phyloP scores from a whole-genome alignment of 2,329 filamentous ascomycete species.

The Aspergillus clavatus region DNA sequence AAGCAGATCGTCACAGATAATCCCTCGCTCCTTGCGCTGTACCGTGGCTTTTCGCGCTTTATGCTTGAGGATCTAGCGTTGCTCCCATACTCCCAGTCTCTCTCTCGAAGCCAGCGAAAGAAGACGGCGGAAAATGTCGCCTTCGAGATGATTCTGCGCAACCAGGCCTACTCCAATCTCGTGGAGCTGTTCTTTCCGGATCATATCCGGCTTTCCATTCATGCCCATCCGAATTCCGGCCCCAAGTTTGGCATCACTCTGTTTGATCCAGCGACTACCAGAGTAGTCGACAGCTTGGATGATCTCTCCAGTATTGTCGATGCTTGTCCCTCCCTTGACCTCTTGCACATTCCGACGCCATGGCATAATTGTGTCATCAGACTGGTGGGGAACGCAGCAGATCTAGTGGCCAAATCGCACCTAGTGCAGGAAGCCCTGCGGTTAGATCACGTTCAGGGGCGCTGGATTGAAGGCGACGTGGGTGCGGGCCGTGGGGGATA shows the following conservation, averaged over 20 bases:
- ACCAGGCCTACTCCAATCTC: conserved; percentile 47
- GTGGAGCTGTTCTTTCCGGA: conserved; percentile 45
- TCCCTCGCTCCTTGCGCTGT: conserved; percentile 26
- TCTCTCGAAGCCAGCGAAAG: conserved; percentile 31
- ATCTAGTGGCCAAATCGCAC: background rate
- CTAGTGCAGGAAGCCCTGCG: background rate
- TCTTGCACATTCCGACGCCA: conserved; percentile 38
- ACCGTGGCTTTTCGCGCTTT: conserved; percentile 35
- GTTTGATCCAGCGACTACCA: conserved; percentile 25
- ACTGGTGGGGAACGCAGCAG: background rate
- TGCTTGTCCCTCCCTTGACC: conserved; percentile 13
- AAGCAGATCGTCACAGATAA: conserved; percentile 27
- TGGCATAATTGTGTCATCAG: conserved; percentile 39
- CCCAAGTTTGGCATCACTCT: conserved; percentile 43
- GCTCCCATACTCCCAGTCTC: conserved; percentile 13
- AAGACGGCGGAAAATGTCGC: conserved; percentile 32
- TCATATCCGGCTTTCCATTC: conserved; percentile 46
- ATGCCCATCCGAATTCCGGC: conserved; percentile 27
- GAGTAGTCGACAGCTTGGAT: conserved; percentile 21
- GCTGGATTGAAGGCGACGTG: no score
- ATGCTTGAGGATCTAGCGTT: conserved; percentile 33
- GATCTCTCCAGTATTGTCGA: background rate
- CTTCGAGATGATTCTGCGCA: conserved; percentile 38
- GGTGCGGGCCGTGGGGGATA: no score
- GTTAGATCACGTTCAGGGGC: background rate